These are phyloP conservation scores for Gynostemma pentaphyllum DNA, from an alignment of 306 rosid genomes.

Conservation along the genomic window DNA sequence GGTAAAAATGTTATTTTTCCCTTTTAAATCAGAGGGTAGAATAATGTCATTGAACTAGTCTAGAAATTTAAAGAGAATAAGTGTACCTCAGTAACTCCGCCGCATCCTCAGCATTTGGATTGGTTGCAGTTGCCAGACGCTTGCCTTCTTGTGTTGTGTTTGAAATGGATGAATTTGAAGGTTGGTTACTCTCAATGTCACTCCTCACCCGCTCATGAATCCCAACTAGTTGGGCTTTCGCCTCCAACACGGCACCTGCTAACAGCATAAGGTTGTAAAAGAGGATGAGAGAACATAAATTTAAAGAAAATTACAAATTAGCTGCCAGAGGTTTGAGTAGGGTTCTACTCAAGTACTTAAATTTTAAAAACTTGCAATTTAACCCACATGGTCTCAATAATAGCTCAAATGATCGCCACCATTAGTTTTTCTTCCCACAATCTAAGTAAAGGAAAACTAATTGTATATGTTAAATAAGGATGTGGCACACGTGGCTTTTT, in stretches of 20 bases:
- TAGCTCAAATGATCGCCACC: too few relatives aligned
- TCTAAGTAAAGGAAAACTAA: too few relatives aligned
- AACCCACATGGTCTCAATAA: too few relatives aligned
- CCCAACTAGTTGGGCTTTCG: slow-evolving; percentile 83
- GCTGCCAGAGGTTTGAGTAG: too few relatives aligned
- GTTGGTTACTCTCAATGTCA: slow-evolving; percentile 54
- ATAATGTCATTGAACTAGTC: not conserved
- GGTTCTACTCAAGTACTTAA: too few relatives aligned
- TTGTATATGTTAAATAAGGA: too few relatives aligned
- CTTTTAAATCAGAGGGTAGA: not conserved
- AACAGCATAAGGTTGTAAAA: not conserved
- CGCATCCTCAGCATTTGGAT: slow-evolving; percentile 95
- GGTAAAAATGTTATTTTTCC: too few relatives aligned
- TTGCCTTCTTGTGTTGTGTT: slow-evolving; percentile 41
- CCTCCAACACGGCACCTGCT: slow-evolving; percentile 68
- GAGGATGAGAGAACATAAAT: not conserved
- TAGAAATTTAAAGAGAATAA: not conserved
- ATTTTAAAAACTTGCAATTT: too few relatives aligned
- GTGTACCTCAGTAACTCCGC: slow-evolving; percentile 76
- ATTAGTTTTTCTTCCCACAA: too few relatives aligned
- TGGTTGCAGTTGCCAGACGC: slow-evolving; percentile 55
- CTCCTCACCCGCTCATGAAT: slow-evolving; percentile 96
- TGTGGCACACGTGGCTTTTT: too few relatives aligned
- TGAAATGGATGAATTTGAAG: slow-evolving; percentile 32
- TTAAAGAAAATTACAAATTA: too few relatives aligned